Evolutionary conservation across 1,284 basidiomycete species (phyloP), one percentile per base, ranked within the genome.

Genomic region (Leccinum pallidistipes): DNA sequence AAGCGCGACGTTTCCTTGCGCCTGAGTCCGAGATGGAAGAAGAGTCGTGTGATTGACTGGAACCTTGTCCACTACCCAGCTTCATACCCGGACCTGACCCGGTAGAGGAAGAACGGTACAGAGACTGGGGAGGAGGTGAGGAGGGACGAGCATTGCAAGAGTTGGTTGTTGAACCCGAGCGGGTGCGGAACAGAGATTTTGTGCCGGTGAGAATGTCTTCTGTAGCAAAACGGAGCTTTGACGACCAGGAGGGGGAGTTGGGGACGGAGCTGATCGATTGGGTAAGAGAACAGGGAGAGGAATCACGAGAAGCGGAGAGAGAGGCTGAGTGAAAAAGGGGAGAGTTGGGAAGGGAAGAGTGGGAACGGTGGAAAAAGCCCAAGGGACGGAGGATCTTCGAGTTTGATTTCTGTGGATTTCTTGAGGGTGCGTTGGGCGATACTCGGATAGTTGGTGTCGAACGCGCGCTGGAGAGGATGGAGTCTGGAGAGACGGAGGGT

Each of bases 141-240:
- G 55, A 59, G 57, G 55, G 53, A 31, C 63, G 64, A 4, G 12
- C 9, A 63, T 29, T 5, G 11, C 40, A 36, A 64, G 64, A 4
- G 56, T 55, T 32, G 36, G 63, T 54, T 11, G 62, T 9, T 38
- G 69, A 58, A 59, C 76, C 75, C 9, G 83, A 79, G 40, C 78
- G 75, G 9, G 79, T 31, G 54, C 83, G 81, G 70, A 84, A 83
- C 62, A 86, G 76, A 40, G 79, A 78, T 62, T 77, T 81, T 32
- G 80, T 73, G 40, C 80, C 77, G 36, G 79, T 76, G 57, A 80
- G 71, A 34, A 80, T 73, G 55, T 81, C 79, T 50, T 82, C 80
- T 7, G 78, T 69, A 14, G 78, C 73, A 47, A 79, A 69, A 43
- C 72, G 75, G 55, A 69, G 62, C 32, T 56, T 71, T 47, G 52